phyloP scores from a whole-genome alignment of 768 basidiomycete species.

The Lanmaoa rubissima region DNA sequence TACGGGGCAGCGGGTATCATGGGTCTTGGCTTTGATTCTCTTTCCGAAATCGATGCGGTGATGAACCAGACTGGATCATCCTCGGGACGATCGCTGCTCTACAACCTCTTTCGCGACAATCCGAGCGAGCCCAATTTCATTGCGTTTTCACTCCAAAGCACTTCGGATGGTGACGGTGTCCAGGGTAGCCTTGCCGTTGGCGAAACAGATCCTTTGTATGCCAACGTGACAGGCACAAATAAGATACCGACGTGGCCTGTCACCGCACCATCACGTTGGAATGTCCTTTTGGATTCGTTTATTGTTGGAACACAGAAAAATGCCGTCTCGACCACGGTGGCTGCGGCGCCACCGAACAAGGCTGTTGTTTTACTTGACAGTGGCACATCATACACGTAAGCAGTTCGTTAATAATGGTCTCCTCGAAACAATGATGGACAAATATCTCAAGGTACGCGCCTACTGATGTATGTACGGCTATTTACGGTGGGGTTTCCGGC shows the following conservation, averaged over 20 bases:
- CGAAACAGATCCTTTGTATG: slow-evolving; percentile 64
- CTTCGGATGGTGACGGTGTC: slow-evolving; percentile 51
- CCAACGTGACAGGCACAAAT: slow-evolving; percentile 52
- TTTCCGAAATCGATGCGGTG: slow-evolving; percentile 67
- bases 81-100: slow-evolving; percentile 67
- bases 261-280: slow-evolving; percentile 66
- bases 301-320: slow-evolving; percentile 54
- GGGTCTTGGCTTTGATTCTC: slow-evolving; percentile 74
- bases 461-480: slow-evolving; percentile 58
- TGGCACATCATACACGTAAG: slow-evolving; percentile 79
- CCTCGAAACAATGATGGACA: slow-evolving; percentile 3
- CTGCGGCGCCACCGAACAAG: slow-evolving; percentile 59
- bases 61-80: slow-evolving; percentile 57
- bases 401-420: slow-evolving; percentile 1
- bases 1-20: slow-evolving; percentile 72
- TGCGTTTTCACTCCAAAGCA: slow-evolving; percentile 69
- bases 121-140: slow-evolving; percentile 76
- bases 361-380: slow-evolving; percentile 79
- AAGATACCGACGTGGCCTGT: slow-evolving; percentile 75
- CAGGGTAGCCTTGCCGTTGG: slow-evolving; percentile 74
- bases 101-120: slow-evolving; percentile 72
- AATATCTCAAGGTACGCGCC: slow-evolving; percentile 60
- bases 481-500: slow-evolving; percentile 66
- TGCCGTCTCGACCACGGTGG: slow-evolving; percentile 53
- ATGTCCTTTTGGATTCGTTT: slow-evolving; percentile 70